Evolutionary conservation across 208 protist species (phyloP).

Genomic region (Acanthamoeba sp.): DNA sequence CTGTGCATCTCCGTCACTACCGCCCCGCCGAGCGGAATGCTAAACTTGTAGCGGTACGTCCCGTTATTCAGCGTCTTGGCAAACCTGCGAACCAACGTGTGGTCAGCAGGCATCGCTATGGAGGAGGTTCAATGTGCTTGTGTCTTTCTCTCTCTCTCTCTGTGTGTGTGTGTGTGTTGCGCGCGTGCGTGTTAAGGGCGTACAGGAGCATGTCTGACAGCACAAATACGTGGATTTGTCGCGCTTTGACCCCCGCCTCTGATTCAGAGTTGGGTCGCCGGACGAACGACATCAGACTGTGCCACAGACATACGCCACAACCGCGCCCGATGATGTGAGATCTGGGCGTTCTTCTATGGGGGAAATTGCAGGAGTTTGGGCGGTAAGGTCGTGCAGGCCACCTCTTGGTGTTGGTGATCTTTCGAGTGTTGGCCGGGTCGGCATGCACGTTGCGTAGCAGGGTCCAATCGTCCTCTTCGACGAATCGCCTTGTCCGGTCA

Average conservation of each 20-base stretch:
- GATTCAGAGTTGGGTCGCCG: not conserved
- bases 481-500: not conserved
- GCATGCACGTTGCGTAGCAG: not conserved
- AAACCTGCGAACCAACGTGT: not conserved
- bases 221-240: not conserved
- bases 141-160: too few species aligned
- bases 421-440: not conserved
- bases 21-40: slow-evolving; percentile 12
- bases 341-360: too few species aligned
- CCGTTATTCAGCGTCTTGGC: not conserved
- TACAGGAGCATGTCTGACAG: slow-evolving; percentile 46
- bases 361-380: not conserved
- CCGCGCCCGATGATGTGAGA: too few species aligned
- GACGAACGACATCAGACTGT: not conserved
- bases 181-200: not conserved
- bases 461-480: not conserved
- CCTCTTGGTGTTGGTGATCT: not conserved
- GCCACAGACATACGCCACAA: not conserved
- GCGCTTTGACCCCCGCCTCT: not conserved
- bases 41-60: slow-evolving; percentile 14
- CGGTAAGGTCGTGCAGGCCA: not conserved
- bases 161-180: too few species aligned
- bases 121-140: too few species aligned
- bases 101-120: too few species aligned
- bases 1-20: slow-evolving; percentile 16